Evolutionary conservation across 805 yeast genomes (phyloP), one percentile per base, ranked within the genome.

Genomic region (Wickerhamomyces xylosicus): DNA sequence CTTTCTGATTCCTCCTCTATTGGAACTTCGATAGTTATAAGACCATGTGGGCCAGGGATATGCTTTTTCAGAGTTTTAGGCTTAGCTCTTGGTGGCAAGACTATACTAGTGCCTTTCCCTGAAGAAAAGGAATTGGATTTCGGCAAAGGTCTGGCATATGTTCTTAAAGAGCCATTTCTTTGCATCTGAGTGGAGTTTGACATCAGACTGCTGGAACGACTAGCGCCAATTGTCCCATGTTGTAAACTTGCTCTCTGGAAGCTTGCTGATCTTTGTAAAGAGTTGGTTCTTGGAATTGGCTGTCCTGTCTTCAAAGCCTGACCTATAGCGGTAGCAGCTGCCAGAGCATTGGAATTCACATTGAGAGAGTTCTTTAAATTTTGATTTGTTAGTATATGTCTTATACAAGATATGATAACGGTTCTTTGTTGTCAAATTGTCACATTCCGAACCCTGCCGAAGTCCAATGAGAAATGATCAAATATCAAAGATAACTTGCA

Each of bases 31-130:
- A 82, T 64, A 9, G 79, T 67, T 37, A 78, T 71, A 40, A 82
- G 65, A 13, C 92, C 92, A 48, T 74, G 68, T 3, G 84, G 77
- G 2, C 86, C 79, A 2, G 92, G 90, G 35, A 82, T 68, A 59
- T 81, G 82, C 45, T 74, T 79, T 47, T 77, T 79, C 9, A 80
- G 71, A 61, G 72, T 79, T 39, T 63, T 71, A 13, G 65, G 63
- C 25, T 40, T 46, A 3, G 34, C 3, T 18, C 16, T 20, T 11
- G 36, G 17, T 9, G 33, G 33, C 19, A 31, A 31, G 6, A 17
- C 17, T 8, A 31, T 31, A 14, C 10, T 31, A 4, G 33, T n/a
- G 9, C 19, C 19, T 4, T 31, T 31, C 9, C n/a, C 6, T 5
- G 19, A 8, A 5, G 19, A 16, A 8, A 16, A 16, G 7, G 17